These are phyloP conservation scores for Mycosarcoma maydis DNA, from an alignment of 1,284 basidiomycete genomes.

Conservation along the genomic window DNA sequence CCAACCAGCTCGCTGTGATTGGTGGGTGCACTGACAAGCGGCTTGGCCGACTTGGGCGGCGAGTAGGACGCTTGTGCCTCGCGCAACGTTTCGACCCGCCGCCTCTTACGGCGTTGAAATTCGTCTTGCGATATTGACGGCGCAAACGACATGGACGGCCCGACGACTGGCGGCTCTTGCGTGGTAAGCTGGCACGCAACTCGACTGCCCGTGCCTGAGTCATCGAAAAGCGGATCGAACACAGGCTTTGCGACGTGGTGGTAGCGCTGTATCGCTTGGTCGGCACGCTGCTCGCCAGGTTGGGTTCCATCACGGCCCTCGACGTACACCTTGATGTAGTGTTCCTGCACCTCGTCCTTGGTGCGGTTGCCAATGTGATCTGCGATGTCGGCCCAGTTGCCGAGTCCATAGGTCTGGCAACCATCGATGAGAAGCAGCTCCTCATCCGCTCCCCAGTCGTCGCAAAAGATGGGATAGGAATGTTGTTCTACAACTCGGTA, in stretches of 20 bases:
- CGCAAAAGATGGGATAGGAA: slow-evolving; percentile 92
- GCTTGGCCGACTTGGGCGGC: slow-evolving; percentile 70
- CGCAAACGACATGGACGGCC: slow-evolving; percentile 54
- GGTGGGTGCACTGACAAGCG: slow-evolving; percentile 89
- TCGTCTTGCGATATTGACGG: slow-evolving; percentile 55
- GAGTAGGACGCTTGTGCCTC: slow-evolving; percentile 56
- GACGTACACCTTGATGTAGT: slow-evolving; percentile 87
- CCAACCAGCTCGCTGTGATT: slow-evolving; percentile 88
- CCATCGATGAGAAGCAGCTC: slow-evolving; percentile 92
- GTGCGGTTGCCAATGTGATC: slow-evolving; percentile 94
- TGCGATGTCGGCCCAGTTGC: slow-evolving; percentile 97
- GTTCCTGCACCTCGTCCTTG: slow-evolving; percentile 90
- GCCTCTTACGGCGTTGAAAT: slow-evolving; percentile 61
- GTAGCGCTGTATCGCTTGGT: slow-evolving; percentile 34
- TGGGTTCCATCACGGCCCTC: slow-evolving; percentile 65
- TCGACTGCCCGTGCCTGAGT: slow-evolving; percentile 40
- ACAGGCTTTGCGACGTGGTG: slow-evolving; percentile 9
- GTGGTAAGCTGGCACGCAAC: slow-evolving; percentile 37
- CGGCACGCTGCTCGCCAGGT: slow-evolving; percentile 51
- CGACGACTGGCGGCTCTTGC: slow-evolving; percentile 55
- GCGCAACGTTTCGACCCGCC: slow-evolving; percentile 60
- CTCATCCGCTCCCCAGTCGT: slow-evolving; percentile 99
- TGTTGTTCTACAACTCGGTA: slow-evolving; percentile 96
- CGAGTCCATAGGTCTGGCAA: slow-evolving; percentile 85
- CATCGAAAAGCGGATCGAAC: slow-evolving; percentile 34